Conservation (phyloP, 108 stramenopile species). For the Cyclotella baltica region DNA sequence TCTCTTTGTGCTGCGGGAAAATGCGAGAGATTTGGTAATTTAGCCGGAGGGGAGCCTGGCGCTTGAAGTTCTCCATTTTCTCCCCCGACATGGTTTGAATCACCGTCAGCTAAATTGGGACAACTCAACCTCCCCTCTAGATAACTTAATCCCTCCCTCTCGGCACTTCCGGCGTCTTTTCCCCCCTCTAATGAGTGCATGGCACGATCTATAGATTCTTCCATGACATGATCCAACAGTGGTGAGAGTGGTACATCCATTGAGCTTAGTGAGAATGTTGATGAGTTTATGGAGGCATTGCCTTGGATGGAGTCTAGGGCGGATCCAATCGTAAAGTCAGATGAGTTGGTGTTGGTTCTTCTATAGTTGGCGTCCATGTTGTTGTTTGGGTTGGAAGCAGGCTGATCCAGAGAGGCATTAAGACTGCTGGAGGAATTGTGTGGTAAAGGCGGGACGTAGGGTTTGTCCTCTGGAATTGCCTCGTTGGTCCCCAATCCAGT, state of each 20-base stretch:
- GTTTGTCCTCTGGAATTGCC: constrained; percentile 8
- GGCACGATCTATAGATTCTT: constrained; percentile 20
- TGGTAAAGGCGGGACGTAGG: neutral
- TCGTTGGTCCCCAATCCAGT: neutral
- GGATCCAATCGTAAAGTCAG: constrained; percentile 6
- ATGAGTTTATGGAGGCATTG: too few species aligned
- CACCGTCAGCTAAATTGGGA: neutral
- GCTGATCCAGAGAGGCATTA: constrained; percentile 1
- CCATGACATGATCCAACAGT: constrained; percentile 34
- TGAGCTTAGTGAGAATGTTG: neutral
- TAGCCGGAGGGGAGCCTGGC: neutral
- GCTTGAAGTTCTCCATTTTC: neutral
- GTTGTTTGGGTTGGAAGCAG: neutral
- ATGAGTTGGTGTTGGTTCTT: neutral
- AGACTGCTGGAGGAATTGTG: neutral
- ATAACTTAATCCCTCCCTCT: constrained; percentile 14
- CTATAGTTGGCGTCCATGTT: neutral
- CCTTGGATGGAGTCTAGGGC: too few species aligned
- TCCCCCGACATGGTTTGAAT: neutral
- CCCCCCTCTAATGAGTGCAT: constrained; percentile 15
- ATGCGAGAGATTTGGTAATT: constrained; percentile 25
- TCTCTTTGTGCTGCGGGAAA: constrained; percentile 62
- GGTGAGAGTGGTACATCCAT: constrained; percentile 6
- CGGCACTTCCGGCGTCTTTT: neutral
- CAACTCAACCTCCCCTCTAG: constrained; percentile 2